These are phyloP conservation scores for Xylaria sp. DNA, from an alignment of 2,329 filamentous ascomycete species.

Conservation along the genomic window DNA sequence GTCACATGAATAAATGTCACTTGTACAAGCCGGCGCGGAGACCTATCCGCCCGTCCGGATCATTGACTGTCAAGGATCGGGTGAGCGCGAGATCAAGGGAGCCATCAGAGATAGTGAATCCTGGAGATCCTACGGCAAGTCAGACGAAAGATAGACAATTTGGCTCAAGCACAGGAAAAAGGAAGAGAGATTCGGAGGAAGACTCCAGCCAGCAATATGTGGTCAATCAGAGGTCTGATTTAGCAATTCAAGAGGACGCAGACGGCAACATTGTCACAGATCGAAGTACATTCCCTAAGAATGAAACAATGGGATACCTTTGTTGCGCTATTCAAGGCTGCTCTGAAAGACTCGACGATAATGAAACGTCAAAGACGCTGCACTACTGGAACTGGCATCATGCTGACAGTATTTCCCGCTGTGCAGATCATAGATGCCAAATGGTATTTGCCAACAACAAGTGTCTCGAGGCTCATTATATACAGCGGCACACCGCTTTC, in stretches of 20 bases:
- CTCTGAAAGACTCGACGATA: too few relatives aligned
- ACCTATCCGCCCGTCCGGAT: background rate
- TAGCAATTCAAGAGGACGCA: background rate
- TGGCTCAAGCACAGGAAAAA: too few relatives aligned
- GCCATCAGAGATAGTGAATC: too few relatives aligned
- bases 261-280: background rate
- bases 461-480: background rate
- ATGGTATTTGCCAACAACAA: background rate
- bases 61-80: too few relatives aligned
- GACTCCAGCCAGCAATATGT: background rate
- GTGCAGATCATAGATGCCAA: background rate
- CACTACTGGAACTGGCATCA: background rate
- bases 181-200: background rate
- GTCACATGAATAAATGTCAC: conserved; percentile 14
- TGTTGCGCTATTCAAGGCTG: too few relatives aligned
- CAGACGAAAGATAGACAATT: too few relatives aligned
- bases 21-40: conserved; percentile 9
- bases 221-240: background rate
- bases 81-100: too few relatives aligned
- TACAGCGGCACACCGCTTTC: background rate
- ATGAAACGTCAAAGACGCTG: too few relatives aligned
- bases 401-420: background rate
- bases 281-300: too few relatives aligned
- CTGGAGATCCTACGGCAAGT: too few relatives aligned
- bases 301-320: too few relatives aligned